Conservation (phyloP, 257 asterid genomes). For the Cynanchum wilfordii region DNA sequence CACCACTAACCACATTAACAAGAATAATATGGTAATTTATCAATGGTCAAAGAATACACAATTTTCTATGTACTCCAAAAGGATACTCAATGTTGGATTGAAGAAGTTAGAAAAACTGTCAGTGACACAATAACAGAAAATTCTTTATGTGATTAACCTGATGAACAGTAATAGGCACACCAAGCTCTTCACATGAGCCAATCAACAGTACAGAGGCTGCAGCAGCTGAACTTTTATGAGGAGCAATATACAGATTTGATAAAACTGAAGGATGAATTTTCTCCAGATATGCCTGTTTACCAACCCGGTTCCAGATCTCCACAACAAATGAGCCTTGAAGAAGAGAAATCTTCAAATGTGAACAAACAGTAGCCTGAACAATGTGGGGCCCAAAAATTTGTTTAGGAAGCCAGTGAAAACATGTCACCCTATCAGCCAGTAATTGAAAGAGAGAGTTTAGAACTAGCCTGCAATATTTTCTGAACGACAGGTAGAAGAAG, state of each 20-base stretch:
- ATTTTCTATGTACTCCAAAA: not conserved
- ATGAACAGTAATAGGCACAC: slow-evolving; percentile 85
- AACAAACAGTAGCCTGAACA: slow-evolving; percentile 68
- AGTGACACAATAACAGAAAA: not conserved
- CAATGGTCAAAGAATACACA: not conserved
- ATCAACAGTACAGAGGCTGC: slow-evolving; percentile 89
- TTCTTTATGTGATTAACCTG: slow-evolving; percentile 49
- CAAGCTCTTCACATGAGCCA: slow-evolving; percentile 97
- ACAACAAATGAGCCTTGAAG: slow-evolving; percentile 97
- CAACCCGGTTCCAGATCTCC: slow-evolving; percentile 76
- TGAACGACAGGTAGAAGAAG: slow-evolving; percentile 73
- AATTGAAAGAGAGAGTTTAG: slow-evolving; percentile 18
- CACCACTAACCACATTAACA: not conserved
- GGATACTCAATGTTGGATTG: not conserved
- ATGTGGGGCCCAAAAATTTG: slow-evolving; percentile 17
- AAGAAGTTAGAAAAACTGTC: not conserved
- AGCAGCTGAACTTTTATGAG: slow-evolving; percentile 66
- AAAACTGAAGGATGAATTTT: slow-evolving; percentile 74
- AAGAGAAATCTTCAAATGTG: slow-evolving; percentile 92
- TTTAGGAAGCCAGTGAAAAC: slow-evolving; percentile 8
- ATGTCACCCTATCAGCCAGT: not conserved
- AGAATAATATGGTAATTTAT: no score
- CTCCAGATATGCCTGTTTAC: slow-evolving; percentile 79
- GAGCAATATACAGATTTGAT: slow-evolving; percentile 65
- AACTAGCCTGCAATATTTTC: slow-evolving; percentile 82